Evolutionary conservation across 805 yeast genomes (phyloP).

Genomic region (Suhomyces canberraensis): DNA sequence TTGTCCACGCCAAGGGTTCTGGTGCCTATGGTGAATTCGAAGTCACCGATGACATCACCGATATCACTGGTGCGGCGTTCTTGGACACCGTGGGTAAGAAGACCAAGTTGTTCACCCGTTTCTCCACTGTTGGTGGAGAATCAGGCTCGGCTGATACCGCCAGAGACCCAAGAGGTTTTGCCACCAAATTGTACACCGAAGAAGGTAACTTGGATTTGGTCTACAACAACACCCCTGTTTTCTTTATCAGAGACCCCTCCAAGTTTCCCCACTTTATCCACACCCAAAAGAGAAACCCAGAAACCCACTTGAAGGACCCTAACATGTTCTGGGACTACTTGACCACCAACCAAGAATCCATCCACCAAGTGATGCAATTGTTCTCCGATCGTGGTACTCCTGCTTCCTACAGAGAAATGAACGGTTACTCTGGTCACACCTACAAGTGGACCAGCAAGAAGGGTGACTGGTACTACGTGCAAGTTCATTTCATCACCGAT

Average conservation of each 20-base stretch:
- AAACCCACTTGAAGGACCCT: conserved; percentile 75
- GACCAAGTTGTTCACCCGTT: conserved; percentile 40
- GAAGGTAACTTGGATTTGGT: conserved; percentile 73
- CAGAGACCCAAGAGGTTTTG: conserved; percentile 70
- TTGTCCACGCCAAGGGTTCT: conserved; percentile 65
- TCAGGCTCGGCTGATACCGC: conserved; percentile 62
- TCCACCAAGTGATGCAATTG: conserved; percentile 70
- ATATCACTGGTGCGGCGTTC: conserved; percentile 23
- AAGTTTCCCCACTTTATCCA: conserved; percentile 66
- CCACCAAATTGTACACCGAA: conserved; percentile 63
- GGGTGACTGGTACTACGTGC: conserved; percentile 77
- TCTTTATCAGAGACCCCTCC: conserved; percentile 60
- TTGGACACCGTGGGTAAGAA: conserved; percentile 29
- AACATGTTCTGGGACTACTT: conserved; percentile 85
- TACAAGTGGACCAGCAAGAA: conserved; percentile 74
- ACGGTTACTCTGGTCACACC: conserved; percentile 83
- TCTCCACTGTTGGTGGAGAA: conserved; percentile 71
- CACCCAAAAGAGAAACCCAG: conserved; percentile 67
- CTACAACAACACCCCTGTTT: conserved; percentile 68
- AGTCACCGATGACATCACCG: conserved; percentile 46
- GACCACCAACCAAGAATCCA: conserved; percentile 67
- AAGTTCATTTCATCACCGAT: conserved; percentile 68
- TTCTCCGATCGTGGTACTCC: conserved; percentile 86
- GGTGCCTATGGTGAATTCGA: conserved; percentile 62
- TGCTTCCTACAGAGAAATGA: conserved; percentile 68